These are phyloP conservation scores for Acorus gramineus DNA, from an alignment of 106 monocot species.

Conservation along the genomic window DNA sequence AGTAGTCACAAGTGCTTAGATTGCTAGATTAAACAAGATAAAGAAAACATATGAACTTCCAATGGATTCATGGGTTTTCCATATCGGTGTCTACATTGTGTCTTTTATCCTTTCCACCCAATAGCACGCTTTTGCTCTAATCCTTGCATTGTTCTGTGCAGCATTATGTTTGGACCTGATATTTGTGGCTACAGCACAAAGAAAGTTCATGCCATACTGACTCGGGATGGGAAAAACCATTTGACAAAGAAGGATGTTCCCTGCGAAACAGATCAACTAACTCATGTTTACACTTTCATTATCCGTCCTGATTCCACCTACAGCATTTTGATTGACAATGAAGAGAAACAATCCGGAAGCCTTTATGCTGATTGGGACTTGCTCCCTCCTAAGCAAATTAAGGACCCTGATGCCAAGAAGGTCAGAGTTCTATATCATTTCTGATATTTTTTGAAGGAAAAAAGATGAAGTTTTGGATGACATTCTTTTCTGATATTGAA, in stretches of 20 bases:
- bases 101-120: too few relatives aligned
- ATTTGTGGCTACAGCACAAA: slow-evolving; percentile 52
- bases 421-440: slow-evolving; percentile 4
- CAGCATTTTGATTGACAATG: slow-evolving; percentile 53
- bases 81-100: too few relatives aligned
- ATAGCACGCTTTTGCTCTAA: background rate
- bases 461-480: background rate
- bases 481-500: background rate
- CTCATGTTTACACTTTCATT: slow-evolving; percentile 62
- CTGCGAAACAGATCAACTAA: slow-evolving; percentile 60
- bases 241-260: slow-evolving; percentile 50
- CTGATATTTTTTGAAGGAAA: background rate
- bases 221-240: slow-evolving; percentile 51
- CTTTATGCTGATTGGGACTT: slow-evolving; percentile 54
- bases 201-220: slow-evolving; percentile 59
- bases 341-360: slow-evolving; percentile 52
- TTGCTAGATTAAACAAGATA: too few relatives aligned
- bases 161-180: slow-evolving; percentile 74
- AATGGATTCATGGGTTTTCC: too few relatives aligned
- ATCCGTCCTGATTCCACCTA: slow-evolving; percentile 49
- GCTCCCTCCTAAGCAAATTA: slow-evolving; percentile 61
- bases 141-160: slow-evolving; percentile 7
- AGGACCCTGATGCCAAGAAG: slow-evolving; percentile 64
- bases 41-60: too few relatives aligned
- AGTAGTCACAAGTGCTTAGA: too few relatives aligned